Conservation (phyloP, 1,284 basidiomycete species). For the Fistulina hepatica region DNA sequence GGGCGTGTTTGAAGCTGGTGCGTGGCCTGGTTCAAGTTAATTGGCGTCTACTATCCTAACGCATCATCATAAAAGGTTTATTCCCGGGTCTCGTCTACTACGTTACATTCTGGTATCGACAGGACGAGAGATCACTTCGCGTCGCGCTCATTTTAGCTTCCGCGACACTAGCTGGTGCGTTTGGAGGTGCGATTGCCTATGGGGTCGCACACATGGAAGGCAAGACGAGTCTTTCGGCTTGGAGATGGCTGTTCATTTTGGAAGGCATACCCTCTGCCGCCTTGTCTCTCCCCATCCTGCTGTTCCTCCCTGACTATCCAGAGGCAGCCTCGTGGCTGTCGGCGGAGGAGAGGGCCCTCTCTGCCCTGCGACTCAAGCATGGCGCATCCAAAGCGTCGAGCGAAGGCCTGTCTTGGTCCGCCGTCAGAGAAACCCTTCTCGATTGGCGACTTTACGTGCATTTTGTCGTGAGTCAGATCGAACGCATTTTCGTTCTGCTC, state of each 20-base stretch:
- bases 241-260: constrained; percentile 35
- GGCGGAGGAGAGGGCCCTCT: constrained; percentile 22
- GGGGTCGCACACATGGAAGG: constrained; percentile 26
- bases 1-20: constrained; percentile 23
- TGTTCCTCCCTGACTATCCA: constrained; percentile 35
- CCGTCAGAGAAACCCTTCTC: constrained; percentile 20
- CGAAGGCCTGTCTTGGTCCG: constrained; percentile 19
- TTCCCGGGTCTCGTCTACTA: constrained; percentile 24
- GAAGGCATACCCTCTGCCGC: constrained; percentile 35
- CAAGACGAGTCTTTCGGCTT: constrained; percentile 22
- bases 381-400: constrained; percentile 21
- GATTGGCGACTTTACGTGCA: constrained; percentile 25
- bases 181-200: constrained; percentile 32
- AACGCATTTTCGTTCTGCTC: no score
- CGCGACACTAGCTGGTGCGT: constrained; percentile 32
- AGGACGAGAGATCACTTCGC: constrained; percentile 29
- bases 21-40: not conserved
- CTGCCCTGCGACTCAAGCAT: constrained; percentile 19
- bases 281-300: constrained; percentile 27
- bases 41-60: no score
- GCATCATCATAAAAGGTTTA: constrained; percentile 12
- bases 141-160: constrained; percentile 29
- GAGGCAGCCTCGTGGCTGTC: constrained; percentile 32
- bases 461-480: constrained; percentile 15
- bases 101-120: constrained; percentile 31